Evolutionary conservation across 1,284 basidiomycete genomes (phyloP).

Genomic region (Pascua sp.): DNA sequence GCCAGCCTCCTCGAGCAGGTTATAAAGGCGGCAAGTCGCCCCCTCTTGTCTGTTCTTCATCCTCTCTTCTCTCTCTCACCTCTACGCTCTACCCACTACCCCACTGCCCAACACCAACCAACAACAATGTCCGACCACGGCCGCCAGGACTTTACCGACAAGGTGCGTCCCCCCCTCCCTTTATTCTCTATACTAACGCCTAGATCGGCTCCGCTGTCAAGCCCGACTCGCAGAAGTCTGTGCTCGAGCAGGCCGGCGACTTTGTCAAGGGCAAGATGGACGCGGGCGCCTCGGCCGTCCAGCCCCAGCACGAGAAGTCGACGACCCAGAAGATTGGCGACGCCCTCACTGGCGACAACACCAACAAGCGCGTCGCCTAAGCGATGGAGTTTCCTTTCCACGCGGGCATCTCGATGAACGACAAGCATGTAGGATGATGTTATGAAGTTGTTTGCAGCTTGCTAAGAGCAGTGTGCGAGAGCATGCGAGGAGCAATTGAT

Average conservation of each 20-base stretch:
- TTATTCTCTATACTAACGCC: not conserved
- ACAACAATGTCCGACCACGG: constrained; percentile 24
- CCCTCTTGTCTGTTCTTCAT: not conserved
- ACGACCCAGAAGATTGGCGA: constrained; percentile 46
- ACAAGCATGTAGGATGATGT: no score
- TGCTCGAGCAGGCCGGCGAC: constrained; percentile 41
- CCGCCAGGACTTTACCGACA: constrained; percentile 43
- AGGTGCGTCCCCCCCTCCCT: constrained; percentile 17
- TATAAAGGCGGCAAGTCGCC: no score
- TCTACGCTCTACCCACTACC: not conserved
- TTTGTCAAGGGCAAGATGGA: constrained; percentile 37
- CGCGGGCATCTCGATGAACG: no score
- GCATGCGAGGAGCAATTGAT: no score
- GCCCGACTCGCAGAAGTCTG: constrained; percentile 46
- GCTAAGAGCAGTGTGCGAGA: no score
- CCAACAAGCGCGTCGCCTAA: constrained; percentile 11
- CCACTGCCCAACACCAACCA: not conserved
- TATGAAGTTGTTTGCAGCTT: no score
- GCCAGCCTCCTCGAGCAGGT: no score
- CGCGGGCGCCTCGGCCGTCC: constrained; percentile 37
- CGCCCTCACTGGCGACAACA: constrained; percentile 20
- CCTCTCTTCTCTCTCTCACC: not conserved
- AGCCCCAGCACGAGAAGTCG: constrained; percentile 38
- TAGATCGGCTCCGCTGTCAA: constrained; percentile 32
- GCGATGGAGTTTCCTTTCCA: not conserved